Percentiles rank a stretch among this genome's conserved stretches.
Evolutionary conservation across 208 protist species (phyloP).

Genomic region (Kentomonas sorsogonicus): DNA sequence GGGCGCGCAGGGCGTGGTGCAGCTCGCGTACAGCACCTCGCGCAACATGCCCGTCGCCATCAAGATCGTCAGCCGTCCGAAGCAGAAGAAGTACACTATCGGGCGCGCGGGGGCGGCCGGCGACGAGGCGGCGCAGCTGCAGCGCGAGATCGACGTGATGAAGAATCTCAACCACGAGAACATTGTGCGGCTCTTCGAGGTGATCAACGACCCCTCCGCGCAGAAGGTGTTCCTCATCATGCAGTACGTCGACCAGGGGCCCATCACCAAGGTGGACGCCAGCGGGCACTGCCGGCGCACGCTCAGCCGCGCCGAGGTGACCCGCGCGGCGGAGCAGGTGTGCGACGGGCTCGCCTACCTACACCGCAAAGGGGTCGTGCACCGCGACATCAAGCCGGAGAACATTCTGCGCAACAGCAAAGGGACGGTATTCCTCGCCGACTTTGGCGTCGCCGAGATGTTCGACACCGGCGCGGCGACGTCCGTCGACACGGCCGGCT

Average conservation of each 20-base stretch:
- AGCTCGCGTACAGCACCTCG: slow-evolving; percentile 48
- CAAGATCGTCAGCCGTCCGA: slow-evolving; percentile 57
- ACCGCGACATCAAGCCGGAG: slow-evolving; percentile 88
- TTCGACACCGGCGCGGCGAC: slow-evolving; percentile 30
- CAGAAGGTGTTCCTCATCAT: slow-evolving; percentile 91
- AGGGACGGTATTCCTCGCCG: slow-evolving; percentile 53
- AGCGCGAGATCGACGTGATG: slow-evolving; percentile 93
- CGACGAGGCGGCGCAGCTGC: slow-evolving; percentile 24
- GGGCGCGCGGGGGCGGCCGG: slow-evolving; percentile 24
- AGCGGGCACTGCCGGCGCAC: slow-evolving; percentile 25
- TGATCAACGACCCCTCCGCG: slow-evolving; percentile 94
- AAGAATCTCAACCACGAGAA: slow-evolving; percentile 94
- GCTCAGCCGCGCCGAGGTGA: slow-evolving; percentile 26
- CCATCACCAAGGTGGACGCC: slow-evolving; percentile 33
- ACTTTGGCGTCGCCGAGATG: slow-evolving; percentile 82
- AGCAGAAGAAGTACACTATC: slow-evolving; percentile 8
- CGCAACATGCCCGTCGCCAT: slow-evolving; percentile 60
- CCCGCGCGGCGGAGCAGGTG: slow-evolving; percentile 45
- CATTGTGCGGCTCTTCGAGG: slow-evolving; percentile 93
- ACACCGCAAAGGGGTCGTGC: slow-evolving; percentile 63
- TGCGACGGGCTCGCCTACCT: slow-evolving; percentile 55
- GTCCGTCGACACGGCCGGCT: slow-evolving; percentile 32
- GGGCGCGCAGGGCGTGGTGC: slow-evolving; percentile 59
- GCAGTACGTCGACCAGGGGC: slow-evolving; percentile 86
- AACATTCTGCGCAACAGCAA: slow-evolving; percentile 69